Evolutionary conservation across 805 yeast species (phyloP), one percentile per base, ranked within the genome.

Genomic region (Pichia membranifaciens): DNA sequence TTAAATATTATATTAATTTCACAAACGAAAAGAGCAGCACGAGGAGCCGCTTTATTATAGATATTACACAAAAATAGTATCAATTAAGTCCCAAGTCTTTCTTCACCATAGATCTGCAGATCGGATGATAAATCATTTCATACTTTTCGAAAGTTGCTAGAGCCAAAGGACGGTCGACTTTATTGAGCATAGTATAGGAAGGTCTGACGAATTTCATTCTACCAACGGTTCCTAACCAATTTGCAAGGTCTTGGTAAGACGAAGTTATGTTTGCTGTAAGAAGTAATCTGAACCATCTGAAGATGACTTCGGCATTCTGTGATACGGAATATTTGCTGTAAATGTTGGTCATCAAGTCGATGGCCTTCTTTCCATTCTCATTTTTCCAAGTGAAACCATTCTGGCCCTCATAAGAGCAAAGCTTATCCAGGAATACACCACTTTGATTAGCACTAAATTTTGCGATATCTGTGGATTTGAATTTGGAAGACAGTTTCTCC

Each of bases 121-220:
- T 88, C 34, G 96, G 95, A 62, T 89, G 96, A 62, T 88, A 89
- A 42, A 74, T 69, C 21, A 61, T 60, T 61, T 81, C 78, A 59
- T 72, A 74, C 61, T 74, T 74, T 41, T 69, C 68, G 67, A 85
- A 89, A 5, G 90, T 86, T 3, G 59, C 60, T 13, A 81, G 57
- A 0, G 96, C 96, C 53, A 82, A 69, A 15, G 72, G 70, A 38
- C 76, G 77, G 63, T 86, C 84, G 21, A 82, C 91, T 6, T 67
- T 58, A 58, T 79, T 76, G 52, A 89, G 71, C 51, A 82, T 67
- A 39, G 79, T 74, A 67, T 80, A 88, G 4, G 93, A 87, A 28
- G 96, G 96, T 65, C 96, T 77, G 22, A 87, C 96, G 60, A 82
- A 89, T 69, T 89, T 89, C 96, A 89, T 89, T 71, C 96, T 78